These are phyloP conservation scores for Aureobasidium lini DNA, from an alignment of 2,329 filamentous ascomycete genomes.

Conservation along the genomic window DNA sequence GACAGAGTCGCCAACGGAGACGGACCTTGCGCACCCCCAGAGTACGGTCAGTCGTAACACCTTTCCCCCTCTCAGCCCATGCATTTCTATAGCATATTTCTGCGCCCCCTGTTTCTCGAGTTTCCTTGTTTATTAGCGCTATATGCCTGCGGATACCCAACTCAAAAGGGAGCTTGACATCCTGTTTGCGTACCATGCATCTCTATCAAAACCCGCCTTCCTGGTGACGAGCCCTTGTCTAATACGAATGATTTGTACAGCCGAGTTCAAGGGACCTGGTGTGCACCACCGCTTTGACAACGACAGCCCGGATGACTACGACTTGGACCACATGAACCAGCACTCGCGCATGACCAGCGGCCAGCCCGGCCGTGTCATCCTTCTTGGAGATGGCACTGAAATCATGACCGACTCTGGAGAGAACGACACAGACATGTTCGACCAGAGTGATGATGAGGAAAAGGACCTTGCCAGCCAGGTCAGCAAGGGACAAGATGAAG, in stretches of 20 bases:
- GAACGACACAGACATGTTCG: slow-evolving; percentile 81
- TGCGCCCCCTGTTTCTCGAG: not conserved
- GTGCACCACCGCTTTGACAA: slow-evolving; percentile 42
- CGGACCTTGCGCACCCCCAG: slow-evolving; percentile 94
- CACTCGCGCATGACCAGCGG: slow-evolving; percentile 62
- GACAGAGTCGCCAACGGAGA: slow-evolving; percentile 93
- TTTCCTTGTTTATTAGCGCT: slow-evolving; percentile 12
- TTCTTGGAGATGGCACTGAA: slow-evolving; percentile 91
- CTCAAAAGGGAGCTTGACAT: slow-evolving; percentile 3
- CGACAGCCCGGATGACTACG: slow-evolving; percentile 53
- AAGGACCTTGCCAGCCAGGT: slow-evolving; percentile 82
- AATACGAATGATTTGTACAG: slow-evolving; percentile 25
- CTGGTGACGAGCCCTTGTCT: slow-evolving; percentile 6
- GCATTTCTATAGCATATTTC: not conserved
- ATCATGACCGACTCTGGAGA: slow-evolving; percentile 67
- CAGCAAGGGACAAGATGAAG: slow-evolving; percentile 49
- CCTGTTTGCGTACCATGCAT: slow-evolving; percentile 4
- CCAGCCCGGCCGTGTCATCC: slow-evolving; percentile 76
- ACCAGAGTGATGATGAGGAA: slow-evolving; percentile 54
- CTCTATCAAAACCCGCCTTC: not conserved
- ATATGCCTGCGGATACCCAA: slow-evolving; percentile 13
- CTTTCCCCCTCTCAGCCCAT: slow-evolving; percentile 18
- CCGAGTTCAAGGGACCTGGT: slow-evolving; percentile 45
- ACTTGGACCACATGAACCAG: slow-evolving; percentile 60
- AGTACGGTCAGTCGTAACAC: slow-evolving; percentile 80